Evolutionary conservation across 306 rosid genomes (phyloP).

Genomic region (Dalbergia cochinchinensis): DNA sequence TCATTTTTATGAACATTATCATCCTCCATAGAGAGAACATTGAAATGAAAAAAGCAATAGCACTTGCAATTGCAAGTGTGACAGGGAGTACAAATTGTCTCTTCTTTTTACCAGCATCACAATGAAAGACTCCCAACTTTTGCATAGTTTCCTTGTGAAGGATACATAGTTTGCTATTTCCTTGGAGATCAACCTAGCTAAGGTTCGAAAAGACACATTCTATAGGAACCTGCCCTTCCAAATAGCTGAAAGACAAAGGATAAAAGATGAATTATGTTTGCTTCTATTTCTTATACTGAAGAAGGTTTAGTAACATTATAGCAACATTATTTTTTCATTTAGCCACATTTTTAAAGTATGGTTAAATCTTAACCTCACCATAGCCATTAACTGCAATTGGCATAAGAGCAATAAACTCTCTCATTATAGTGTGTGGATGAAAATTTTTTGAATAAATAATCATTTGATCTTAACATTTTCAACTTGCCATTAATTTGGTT

Average conservation of each 20-base stretch:
- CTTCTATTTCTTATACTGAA: too few relatives aligned
- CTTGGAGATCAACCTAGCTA: constrained; percentile 42
- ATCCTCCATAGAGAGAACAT: constrained; percentile 32
- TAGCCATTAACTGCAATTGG: too few relatives aligned
- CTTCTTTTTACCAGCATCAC: constrained; percentile 36
- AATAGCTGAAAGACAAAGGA: constrained; percentile 56
- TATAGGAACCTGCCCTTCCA: constrained; percentile 55
- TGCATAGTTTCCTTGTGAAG: constrained; percentile 39
- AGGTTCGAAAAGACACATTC: constrained; percentile 51
- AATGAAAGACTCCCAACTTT: constrained; percentile 26
- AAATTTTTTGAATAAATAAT: too few relatives aligned
- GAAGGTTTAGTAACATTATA: too few relatives aligned
- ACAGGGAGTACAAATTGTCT: constrained; percentile 23
- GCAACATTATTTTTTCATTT: too few relatives aligned
- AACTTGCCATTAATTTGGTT: too few relatives aligned
- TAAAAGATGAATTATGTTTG: too few relatives aligned
- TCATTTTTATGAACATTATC: constrained; percentile 12
- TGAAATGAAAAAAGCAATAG: constrained; percentile 17
- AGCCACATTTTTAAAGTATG: too few relatives aligned
- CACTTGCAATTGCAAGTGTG: constrained; percentile 46
- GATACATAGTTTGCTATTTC: constrained; percentile 51
- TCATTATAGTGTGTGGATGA: neutral
- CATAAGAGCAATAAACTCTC: too few relatives aligned
- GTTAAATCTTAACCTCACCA: too few relatives aligned
- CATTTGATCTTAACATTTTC: too few relatives aligned